These are phyloP conservation scores for Aspergillus asperescens DNA, from an alignment of 495 filamentous ascomycete genomes.

Conservation along the genomic window DNA sequence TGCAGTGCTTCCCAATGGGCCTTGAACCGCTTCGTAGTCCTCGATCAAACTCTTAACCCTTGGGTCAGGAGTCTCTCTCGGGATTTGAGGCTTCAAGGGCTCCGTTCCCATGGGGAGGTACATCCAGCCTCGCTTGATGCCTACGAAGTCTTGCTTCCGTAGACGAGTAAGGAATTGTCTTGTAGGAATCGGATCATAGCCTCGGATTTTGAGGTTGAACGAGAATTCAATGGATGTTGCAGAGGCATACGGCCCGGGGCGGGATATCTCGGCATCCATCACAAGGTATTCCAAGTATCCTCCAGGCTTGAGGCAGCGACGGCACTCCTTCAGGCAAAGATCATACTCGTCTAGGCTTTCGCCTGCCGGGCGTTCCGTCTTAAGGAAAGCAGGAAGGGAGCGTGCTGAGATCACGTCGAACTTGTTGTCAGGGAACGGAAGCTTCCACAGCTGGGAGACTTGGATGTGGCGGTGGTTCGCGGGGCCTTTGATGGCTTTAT, in stretches of 20 bases:
- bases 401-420: conserved; percentile 92
- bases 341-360: conserved; percentile 79
- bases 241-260: conserved; percentile 67
- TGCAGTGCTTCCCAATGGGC: conserved; percentile 66
- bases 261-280: conserved; percentile 83
- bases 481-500: conserved; percentile 70
- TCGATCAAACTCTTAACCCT: conserved; percentile 46
- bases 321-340: conserved; percentile 74
- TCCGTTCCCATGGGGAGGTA: conserved; percentile 80
- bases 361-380: conserved; percentile 49
- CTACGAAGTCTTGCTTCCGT: conserved; percentile 65
- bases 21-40: conserved; percentile 55
- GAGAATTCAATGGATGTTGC: conserved; percentile 85
- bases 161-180: conserved; percentile 71
- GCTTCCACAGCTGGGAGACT: conserved; percentile 65
- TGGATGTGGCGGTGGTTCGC: conserved; percentile 78
- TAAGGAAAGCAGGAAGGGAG: conserved; percentile 76
- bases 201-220: conserved; percentile 77
- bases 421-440: conserved; percentile 82
- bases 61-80: conserved; percentile 49
- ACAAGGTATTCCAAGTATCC: conserved; percentile 87
- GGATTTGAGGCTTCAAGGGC: conserved; percentile 37
- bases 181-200: conserved; percentile 82
- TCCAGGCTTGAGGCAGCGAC: conserved; percentile 85
- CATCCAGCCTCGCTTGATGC: conserved; percentile 82